Evolutionary conservation across 2,329 filamentous ascomycete genomes (phyloP), one percentile per base, ranked within the genome.

Genomic region (Penicillium sp.): DNA sequence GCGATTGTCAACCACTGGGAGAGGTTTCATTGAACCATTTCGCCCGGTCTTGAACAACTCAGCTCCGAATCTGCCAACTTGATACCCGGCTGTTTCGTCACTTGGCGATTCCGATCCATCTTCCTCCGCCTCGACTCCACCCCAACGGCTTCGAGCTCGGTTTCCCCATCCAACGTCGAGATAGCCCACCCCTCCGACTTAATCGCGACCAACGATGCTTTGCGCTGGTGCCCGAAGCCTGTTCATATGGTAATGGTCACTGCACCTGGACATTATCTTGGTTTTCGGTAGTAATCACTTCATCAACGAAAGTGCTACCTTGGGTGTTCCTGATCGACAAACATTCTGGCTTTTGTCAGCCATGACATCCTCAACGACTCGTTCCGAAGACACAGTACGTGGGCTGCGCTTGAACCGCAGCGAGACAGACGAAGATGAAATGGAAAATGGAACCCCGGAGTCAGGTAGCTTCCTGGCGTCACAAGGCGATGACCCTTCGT

Each of bases 301-400:
- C 40, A 11, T 41, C 30, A 16, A 52, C 11, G 6, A 44, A 51
- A 28, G 14, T 42, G 53, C n/a, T 19, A 43, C 36, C 17, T 43
- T 28, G 38, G 9, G 22, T 52, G 36, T 30, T n/a, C 26, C 37
- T 56, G 40, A 48, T 59, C 30, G 22, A 50, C 17, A 46, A 46
- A 36, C 25, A 28, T n/a, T 45, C 22, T 7, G 38, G 35, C 35
- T 26, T 22, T n/a, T 17, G 38, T 53, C 55, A 49, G 57, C 37
- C 47, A 69, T 70, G 67, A 61, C 73, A 55, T 65, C 68, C 58
- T 67, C 69, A 43, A 76, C 75, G 71, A 60, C 62, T 53, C 72
- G 71, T 50, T 63, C 70, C 41, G 74, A 76, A 55, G 73, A 76
- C 57, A 70, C 68, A 12, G 61, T 71, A 26, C 68, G 68, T 61